Evolutionary conservation across 2,329 filamentous ascomycete species (phyloP).

Genomic region (Xylaria sp.): DNA sequence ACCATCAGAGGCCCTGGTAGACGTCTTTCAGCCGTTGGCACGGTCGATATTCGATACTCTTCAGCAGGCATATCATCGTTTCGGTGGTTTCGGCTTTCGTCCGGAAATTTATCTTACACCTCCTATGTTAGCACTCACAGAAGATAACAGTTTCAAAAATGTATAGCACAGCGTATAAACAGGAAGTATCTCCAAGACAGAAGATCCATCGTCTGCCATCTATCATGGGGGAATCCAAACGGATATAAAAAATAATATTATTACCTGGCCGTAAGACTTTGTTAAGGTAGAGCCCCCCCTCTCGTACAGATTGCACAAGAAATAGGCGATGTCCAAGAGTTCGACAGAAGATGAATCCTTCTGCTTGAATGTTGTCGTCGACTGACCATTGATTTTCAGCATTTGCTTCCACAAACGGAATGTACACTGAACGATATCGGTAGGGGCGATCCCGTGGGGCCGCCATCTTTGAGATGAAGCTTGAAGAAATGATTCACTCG

Average conservation of each 20-base stretch:
- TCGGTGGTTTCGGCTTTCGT: background rate
- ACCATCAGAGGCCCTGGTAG: background rate
- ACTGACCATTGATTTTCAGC: constrained; percentile 2
- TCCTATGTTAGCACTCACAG: background rate
- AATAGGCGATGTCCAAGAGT: background rate
- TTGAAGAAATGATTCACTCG: background rate
- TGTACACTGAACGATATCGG: constrained; percentile 2
- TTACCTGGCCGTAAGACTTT: background rate
- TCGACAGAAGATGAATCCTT: background rate
- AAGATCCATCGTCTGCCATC: no score
- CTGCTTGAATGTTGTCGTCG: background rate
- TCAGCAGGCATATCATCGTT: background rate
- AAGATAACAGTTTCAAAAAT: background rate
- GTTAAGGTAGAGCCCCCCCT: constrained; percentile 5
- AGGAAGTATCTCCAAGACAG: background rate
- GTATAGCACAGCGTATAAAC: background rate
- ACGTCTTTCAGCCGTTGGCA: background rate
- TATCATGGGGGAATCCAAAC: no score
- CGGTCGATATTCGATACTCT: constrained; percentile 20
- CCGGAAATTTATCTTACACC: background rate
- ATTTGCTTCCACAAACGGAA: constrained; percentile 9
- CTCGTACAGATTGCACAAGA: constrained; percentile 14
- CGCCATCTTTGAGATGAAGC: constrained; percentile 5
- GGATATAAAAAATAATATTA: background rate
- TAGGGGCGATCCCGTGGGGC: background rate